A percentile compares a stretch with the other conserved stretches of the same genome.
These are phyloP conservation scores for Fusarium vanettenii DNA, from an alignment of 2,329 filamentous ascomycete genomes.

Conservation along the genomic window DNA sequence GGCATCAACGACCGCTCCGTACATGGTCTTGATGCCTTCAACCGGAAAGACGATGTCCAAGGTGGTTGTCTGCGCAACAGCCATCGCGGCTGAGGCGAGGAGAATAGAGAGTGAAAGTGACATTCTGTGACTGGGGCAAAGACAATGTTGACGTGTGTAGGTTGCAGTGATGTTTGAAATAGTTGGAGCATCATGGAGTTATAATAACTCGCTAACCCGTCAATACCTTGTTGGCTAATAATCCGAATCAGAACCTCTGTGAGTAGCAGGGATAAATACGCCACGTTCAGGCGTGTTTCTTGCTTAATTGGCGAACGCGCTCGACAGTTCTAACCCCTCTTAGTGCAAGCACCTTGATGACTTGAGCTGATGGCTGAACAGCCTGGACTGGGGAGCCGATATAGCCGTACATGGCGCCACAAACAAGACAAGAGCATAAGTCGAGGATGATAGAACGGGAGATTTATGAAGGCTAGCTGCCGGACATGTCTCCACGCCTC, in stretches of 20 bases:
- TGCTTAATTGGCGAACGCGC: neutral
- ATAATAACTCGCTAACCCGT: neutral
- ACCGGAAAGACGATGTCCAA: neutral
- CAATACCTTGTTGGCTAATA: neutral
- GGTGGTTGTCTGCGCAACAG: neutral
- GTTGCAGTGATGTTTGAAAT: neutral
- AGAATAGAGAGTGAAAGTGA: neutral
- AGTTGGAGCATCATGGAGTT: neutral
- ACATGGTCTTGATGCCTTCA: neutral
- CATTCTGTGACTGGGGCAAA: neutral
- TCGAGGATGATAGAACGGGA: too few species aligned
- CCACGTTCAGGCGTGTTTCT: neutral
- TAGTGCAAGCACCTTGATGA: neutral
- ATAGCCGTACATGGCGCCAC: neutral
- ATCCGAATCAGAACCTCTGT: neutral
- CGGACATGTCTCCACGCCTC: too few species aligned
- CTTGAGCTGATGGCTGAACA: neutral
- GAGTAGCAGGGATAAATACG: neutral
- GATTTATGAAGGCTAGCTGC: neutral
- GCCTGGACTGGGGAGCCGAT: neutral
- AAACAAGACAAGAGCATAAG: too few species aligned
- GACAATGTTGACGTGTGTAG: neutral
- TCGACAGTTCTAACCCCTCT: neutral
- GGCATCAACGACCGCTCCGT: neutral
- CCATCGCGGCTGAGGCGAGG: neutral